Evolutionary conservation across 116 monocot species (phyloP), one percentile per base, ranked within the genome.

Genomic region (Cymodocea nodosa): DNA sequence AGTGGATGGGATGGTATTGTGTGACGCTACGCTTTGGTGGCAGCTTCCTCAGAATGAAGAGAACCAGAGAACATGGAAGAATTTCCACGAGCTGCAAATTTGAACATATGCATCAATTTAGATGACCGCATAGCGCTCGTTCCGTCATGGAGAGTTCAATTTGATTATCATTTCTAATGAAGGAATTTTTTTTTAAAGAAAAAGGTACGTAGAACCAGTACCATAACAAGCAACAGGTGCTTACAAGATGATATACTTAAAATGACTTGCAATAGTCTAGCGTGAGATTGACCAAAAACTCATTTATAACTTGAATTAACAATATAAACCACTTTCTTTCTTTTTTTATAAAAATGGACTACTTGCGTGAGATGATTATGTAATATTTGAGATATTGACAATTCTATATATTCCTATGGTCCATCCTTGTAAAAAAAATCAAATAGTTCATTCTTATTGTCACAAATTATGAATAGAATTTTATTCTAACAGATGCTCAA

Each of bases 1-100:
- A 81, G 60, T 76, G 81, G 50, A 87, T 87, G 2, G 84, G 84
- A 56, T 90, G 90, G 56, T 90, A 86, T 34, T 90, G 85, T 35
- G 83, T 81, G 54, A 81, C 73, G 25, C 79, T 80, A 18, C 91
- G 85, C 55, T 76, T 89, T 20, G 86, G 89, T 7, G 93, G 93
- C 50, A 94, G 68, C 76, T 94, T 94, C 63, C 93, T 75, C n/a
- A 94, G 61, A 30, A 89, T 84, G 71, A 84, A 84, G 10, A 89
- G 82, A 15, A 94, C 93, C n/a, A 86, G 64, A 63, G 78, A 66
- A 68, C 84, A 86, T 34, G 93, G 93, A 14, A 94, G 62, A 56
- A 94, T 85, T 69, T 94, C 93, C 75, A 94, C 85, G 23, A 89
- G 65, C 93, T 94, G 80, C 80, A 71, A 68, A 52, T 24, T 25